Evolutionary conservation across 2,329 filamentous ascomycete genomes (phyloP).

Genomic region (Aspergillus sojae): DNA sequence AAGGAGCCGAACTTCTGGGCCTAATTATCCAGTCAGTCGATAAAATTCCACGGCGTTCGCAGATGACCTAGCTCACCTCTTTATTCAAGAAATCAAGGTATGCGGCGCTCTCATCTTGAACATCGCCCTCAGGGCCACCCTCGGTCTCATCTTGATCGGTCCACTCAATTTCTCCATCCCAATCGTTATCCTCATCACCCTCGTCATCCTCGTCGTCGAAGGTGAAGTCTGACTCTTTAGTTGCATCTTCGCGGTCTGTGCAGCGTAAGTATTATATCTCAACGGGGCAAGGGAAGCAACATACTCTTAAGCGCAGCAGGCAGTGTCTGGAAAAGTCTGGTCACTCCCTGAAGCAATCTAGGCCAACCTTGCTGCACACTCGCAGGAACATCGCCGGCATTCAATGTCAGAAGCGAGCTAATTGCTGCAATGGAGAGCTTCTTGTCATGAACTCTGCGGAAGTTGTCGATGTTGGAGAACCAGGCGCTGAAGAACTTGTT

Average conservation of each 20-base stretch:
- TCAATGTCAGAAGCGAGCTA: constrained; percentile 77
- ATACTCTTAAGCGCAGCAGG: constrained; percentile 83
- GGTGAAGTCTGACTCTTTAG: constrained; percentile 81
- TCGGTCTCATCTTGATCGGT: constrained; percentile 67
- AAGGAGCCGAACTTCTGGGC: constrained; percentile 81
- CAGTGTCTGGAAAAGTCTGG: constrained; percentile 87
- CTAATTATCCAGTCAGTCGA: constrained; percentile 44
- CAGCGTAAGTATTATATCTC: constrained; percentile 24
- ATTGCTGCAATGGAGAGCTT: constrained; percentile 97
- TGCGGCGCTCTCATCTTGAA: constrained; percentile 86
- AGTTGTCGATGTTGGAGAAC: constrained; percentile 95
- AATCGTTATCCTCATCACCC: constrained; percentile 81
- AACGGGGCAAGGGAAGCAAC: constrained; percentile 29
- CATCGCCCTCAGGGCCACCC: constrained; percentile 61
- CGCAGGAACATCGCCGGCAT: constrained; percentile 78
- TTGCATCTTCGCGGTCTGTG: constrained; percentile 82
- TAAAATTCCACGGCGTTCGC: not conserved
- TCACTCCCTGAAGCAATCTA: constrained; percentile 82
- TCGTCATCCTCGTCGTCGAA: constrained; percentile 73
- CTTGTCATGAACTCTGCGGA: constrained; percentile 95
- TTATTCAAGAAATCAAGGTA: constrained; percentile 96
- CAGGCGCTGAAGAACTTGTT: constrained; percentile 99
- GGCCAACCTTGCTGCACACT: constrained; percentile 97
- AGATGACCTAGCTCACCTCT: constrained; percentile 60
- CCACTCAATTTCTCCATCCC: constrained; percentile 75